phyloP scores from a whole-genome alignment of 2,329 filamentous ascomycete species.

The Taxawa tesnikishii region DNA sequence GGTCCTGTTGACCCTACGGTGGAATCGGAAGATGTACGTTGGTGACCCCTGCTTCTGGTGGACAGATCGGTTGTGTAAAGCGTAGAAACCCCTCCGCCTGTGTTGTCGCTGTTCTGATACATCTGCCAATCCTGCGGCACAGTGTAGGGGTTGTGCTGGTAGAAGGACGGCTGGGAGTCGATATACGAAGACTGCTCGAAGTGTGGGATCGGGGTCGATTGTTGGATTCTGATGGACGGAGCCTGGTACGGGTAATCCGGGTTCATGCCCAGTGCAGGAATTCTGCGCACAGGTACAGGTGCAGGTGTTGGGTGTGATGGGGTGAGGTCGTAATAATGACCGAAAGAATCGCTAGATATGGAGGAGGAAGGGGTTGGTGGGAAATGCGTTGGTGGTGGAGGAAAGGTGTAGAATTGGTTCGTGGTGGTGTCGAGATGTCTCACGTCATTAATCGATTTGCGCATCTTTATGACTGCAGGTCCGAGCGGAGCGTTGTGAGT shows the following conservation, averaged over 20 bases:
- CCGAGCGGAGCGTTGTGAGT: too few relatives aligned
- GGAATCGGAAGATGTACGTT: constrained; percentile 16
- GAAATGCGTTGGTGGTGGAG: neutral
- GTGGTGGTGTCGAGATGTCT: too few relatives aligned
- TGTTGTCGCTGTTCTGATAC: neutral
- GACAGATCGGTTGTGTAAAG: neutral
- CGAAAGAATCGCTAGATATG: neutral
- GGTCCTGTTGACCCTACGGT: constrained; percentile 31
- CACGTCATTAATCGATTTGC: too few relatives aligned
- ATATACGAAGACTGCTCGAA: neutral
- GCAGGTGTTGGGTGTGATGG: neutral
- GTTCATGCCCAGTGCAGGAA: constrained; percentile 1
- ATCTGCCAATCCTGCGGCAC: neutral
- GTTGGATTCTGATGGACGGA: constrained; percentile 2
- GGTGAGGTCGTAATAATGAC: too few relatives aligned
- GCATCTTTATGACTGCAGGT: neutral
- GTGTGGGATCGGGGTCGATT: constrained; percentile 3
- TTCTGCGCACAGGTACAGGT: neutral
- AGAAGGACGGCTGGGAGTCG: neutral
- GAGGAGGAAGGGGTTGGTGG: neutral
- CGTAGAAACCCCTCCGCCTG: neutral
- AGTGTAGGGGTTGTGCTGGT: neutral
- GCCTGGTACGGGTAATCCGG: neutral
- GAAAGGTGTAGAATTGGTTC: too few relatives aligned
- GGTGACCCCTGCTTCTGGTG: neutral